Evolutionary conservation across 352 stramenopile species (phyloP), one percentile per base, ranked within the genome.

Genomic region (Detonula confervacea): DNA sequence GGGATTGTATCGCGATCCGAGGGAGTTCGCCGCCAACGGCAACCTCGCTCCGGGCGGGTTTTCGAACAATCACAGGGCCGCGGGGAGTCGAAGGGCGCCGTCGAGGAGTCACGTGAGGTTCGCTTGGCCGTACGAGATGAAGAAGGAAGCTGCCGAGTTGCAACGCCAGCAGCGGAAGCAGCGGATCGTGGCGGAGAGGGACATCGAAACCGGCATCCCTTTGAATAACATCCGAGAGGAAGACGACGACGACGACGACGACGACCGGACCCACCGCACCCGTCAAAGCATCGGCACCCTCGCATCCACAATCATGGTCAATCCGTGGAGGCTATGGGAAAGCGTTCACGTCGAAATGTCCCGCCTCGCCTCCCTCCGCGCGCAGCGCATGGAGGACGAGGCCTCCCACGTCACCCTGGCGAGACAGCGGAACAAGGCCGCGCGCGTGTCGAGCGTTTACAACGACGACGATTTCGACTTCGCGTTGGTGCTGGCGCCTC

Each of bases 391-490:
- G 2, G 79, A 86, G 18, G 79, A 86, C 12, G 72, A 82, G 24
- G 51, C 79, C 1, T 86, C 79, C 11, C 73, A 86, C 51, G 67
- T 83, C 16, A 86, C 73, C n/a, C 33, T 86, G 33, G 79, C 79
- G 20, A 71, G 74, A 27, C 79, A 86, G 65, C 60, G 71, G 22
- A 86, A 86, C 57, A 74, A 79, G 44, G 76, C 46, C 22, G 29
- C 69, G 1, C 39, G 70, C 46, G 79, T 78, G 3, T 77, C 67
- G 0, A 80, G 64, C 61, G 39, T 85, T 22, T 88, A 84, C 77
- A 86, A 87, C 59, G 77, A 91, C 20, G 73, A 90, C 74, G 71
- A 91, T 37, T 94, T 86, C 81, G 90, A 95, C 52, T 95, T 93
- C 74, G 84, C 72, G 18, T 69, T 95, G 16, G 69, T 95, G 47